Evolutionary conservation across 768 basidiomycete species (phyloP), one percentile per base, ranked within the genome.

Genomic region (Ramaria sp.): DNA sequence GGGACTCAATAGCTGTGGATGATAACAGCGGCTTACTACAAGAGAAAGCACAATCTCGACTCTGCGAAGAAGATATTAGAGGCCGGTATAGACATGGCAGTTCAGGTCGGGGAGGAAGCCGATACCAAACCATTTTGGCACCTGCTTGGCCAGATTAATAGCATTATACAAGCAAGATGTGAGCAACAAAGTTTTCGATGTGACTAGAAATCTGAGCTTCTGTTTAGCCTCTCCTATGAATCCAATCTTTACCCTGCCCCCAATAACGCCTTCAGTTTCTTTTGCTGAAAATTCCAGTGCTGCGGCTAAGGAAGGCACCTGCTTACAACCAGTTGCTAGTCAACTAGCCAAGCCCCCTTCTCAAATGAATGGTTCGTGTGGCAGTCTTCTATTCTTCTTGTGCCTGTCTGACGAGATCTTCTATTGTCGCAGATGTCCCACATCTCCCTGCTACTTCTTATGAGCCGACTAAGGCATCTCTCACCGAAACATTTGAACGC

Each of bases 1-100:
- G 27, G 24, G 11, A 24, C 34, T 39, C 2, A 17, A 17, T 78
- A 73, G 30, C 77, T 71, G 58, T 83, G 81, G 78, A 76, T 83
- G 72, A 68, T 75, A 12, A 77, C 79, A 17, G 80, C 69, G 6
- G 78, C 74, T 0, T 70, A 73, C 60, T 82, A 81, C 66, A 76
- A 81, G 49, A 70, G 78, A 22, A 70, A 61, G 24, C 75, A 76
- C n/a, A 74, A 78, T 52, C 63, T 73, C n/a, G 27, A 53, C 7
- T 73, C 75, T 39, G 80, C 80, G 1, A 66, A 43, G 33, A 57
- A 57, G 48, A 27, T 57, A 17, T 37, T 57, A 24, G 55, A 57
- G 31, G 55, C 55, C 15, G 55, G 55, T 19, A 57, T 57, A 57
- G 55, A 57, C 6, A 22, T 49, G 30, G 45, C 55, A 30, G 45